phyloP scores from a whole-genome alignment of 2,329 filamentous ascomycete genomes.

The Pestalotiopsis sp. region DNA sequence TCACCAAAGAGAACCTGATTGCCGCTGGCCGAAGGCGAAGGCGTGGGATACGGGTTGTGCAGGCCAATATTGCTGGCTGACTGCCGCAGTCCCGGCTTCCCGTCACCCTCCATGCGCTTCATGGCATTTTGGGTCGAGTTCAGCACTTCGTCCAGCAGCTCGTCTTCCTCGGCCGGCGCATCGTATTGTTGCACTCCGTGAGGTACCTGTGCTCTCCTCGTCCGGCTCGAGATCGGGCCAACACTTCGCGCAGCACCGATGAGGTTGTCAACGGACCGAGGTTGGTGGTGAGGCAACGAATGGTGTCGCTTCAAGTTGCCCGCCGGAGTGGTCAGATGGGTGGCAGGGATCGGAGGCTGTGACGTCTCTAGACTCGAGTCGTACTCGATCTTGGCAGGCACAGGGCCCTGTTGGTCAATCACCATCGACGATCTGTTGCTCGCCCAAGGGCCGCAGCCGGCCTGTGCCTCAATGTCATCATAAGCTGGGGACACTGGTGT shows the following conservation, averaged over 20 bases:
- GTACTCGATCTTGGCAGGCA: conserved; percentile 54
- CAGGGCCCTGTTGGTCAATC: conserved; percentile 59
- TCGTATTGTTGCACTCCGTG: conserved; percentile 86
- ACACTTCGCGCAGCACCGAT: conserved; percentile 54
- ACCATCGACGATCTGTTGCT: conserved; percentile 84
- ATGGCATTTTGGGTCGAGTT: conserved; percentile 76
- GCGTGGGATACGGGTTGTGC: conserved; percentile 65
- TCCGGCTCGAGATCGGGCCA: conserved; percentile 76
- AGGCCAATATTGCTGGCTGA: conserved; percentile 66
- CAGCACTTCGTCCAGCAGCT: conserved; percentile 88
- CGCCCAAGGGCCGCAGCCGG: conserved; percentile 86
- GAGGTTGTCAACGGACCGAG: conserved; percentile 66
- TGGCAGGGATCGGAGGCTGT: conserved; percentile 52
- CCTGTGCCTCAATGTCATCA: conserved; percentile 91
- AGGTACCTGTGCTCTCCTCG: conserved; percentile 74
- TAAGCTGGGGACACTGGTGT: conserved; percentile 75
- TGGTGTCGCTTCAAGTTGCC: conserved; percentile 66
- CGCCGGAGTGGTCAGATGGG: conserved; percentile 52
- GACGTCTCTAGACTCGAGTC: conserved; percentile 60
- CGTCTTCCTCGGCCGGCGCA: conserved; percentile 94
- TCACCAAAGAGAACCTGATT: conserved; percentile 77
- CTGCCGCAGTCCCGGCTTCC: conserved; percentile 57
- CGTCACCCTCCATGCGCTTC: conserved; percentile 66
- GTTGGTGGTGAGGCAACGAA: conserved; percentile 64
- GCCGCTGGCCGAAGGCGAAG: conserved; percentile 79